Conservation (phyloP, 306 rosid genomes). For the Pterocarpus santalinus region DNA sequence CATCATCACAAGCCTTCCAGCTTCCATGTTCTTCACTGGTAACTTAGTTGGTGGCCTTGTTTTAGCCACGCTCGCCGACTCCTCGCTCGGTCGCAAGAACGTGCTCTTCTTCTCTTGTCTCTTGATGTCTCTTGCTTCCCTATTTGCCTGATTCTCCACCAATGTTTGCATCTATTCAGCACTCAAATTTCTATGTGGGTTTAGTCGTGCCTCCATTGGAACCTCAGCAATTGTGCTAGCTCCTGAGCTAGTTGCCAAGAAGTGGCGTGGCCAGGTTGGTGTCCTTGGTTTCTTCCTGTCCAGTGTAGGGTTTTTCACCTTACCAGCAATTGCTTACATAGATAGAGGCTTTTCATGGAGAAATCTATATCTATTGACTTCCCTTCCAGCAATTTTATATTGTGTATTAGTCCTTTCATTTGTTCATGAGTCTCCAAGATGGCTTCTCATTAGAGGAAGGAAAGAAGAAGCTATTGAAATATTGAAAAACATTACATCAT, state of each 20-base stretch:
- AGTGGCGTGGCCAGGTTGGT: not conserved
- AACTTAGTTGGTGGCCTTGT: slow-evolving; percentile 1
- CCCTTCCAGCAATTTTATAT: not conserved
- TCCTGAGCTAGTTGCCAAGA: not conserved
- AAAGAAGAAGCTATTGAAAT: slow-evolving; percentile 15
- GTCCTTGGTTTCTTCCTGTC: not conserved
- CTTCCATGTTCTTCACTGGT: slow-evolving; percentile 15
- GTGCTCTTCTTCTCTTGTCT: slow-evolving; percentile 5
- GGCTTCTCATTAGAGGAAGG: slow-evolving; percentile 22
- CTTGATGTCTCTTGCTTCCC: slow-evolving; percentile 1
- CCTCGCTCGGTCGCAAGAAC: slow-evolving; percentile 19
- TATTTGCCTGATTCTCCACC: not conserved
- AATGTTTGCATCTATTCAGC: slow-evolving; percentile 7
- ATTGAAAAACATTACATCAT: slow-evolving; percentile 11
- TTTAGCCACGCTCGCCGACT: slow-evolving; percentile 2
- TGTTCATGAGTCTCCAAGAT: slow-evolving; percentile 15
- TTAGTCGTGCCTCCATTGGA: slow-evolving; percentile 6
- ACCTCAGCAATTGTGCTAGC: slow-evolving; percentile 10
- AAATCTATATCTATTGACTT: slow-evolving; percentile 17
- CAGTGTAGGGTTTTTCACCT: not conserved
- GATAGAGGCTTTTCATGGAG: slow-evolving; percentile 7
- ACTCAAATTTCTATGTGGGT: not conserved
- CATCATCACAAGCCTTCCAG: slow-evolving; percentile 8
- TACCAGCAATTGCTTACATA: not conserved
- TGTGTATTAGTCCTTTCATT: not conserved